phyloP scores from a whole-genome alignment of 495 filamentous ascomycete species.

The Penicillium coffeae region DNA sequence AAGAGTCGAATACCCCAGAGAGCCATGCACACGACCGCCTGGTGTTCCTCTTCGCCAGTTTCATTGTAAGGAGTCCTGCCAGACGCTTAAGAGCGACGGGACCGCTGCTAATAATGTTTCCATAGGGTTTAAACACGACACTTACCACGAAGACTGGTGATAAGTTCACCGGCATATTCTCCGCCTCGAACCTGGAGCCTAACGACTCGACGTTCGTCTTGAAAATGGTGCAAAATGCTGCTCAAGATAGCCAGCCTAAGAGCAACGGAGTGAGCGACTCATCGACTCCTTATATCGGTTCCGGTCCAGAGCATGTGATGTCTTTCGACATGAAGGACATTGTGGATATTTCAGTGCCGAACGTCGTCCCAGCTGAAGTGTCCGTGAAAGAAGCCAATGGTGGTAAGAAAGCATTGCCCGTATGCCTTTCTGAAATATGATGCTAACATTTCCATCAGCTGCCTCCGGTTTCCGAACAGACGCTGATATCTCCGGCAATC shows the following conservation, averaged over 20 bases:
- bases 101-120: conserved; percentile 11
- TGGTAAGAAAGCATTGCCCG: conserved; percentile 47
- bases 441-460: background rate
- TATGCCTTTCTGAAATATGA: background rate
- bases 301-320: conserved; percentile 65
- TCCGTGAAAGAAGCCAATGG: conserved; percentile 65
- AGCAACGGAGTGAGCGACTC: conserved; percentile 53
- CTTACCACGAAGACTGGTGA: conserved; percentile 68
- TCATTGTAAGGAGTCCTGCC: conserved; percentile 50
- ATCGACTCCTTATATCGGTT: conserved; percentile 55
- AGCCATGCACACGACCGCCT: conserved; percentile 64
- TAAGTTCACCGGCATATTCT: conserved; percentile 69
- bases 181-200: conserved; percentile 53
- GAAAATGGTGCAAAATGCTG: conserved; percentile 75
- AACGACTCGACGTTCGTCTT: conserved; percentile 62
- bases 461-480: conserved; percentile 72
- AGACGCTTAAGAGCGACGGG: background rate
- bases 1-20: conserved; percentile 56
- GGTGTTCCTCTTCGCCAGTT: conserved; percentile 58
- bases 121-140: conserved; percentile 63
- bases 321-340: conserved; percentile 77
- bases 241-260: conserved; percentile 43
- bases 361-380: conserved; percentile 48
- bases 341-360: conserved; percentile 59
- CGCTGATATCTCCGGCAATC: conserved; percentile 76